Evolutionary conservation across 768 basidiomycete genomes (phyloP).

Genomic region (Mycena capillaripes): DNA sequence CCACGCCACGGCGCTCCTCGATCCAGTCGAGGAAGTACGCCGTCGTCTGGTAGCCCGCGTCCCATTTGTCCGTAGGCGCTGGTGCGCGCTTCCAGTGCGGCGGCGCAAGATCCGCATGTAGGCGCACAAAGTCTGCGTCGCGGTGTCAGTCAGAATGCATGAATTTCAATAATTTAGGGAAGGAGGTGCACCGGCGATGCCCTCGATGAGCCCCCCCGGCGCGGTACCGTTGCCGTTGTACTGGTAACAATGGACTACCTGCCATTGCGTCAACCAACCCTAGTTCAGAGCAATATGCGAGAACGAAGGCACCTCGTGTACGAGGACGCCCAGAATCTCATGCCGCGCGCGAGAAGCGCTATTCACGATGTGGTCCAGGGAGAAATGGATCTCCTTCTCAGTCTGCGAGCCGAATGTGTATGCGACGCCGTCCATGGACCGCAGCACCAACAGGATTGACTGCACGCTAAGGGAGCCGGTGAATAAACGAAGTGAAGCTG

Average conservation of each 20-base stretch:
- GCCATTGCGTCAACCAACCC: constrained; percentile 64
- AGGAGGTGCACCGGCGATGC: constrained; percentile 74
- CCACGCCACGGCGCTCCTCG: constrained; percentile 65
- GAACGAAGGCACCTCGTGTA: constrained; percentile 60
- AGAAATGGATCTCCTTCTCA: constrained; percentile 83
- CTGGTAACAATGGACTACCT: constrained; percentile 87
- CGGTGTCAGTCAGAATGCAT: no score
- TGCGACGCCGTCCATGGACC: constrained; percentile 79
- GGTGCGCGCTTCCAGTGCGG: constrained; percentile 76
- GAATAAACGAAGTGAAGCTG: no score
- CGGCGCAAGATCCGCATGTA: constrained; percentile 68
- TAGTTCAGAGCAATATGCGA: constrained; percentile 44
- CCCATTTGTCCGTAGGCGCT: constrained; percentile 66
- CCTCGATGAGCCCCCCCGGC: constrained; percentile 83
- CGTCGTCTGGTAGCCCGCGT: constrained; percentile 81
- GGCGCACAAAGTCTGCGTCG: constrained; percentile 75
- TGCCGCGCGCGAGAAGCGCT: constrained; percentile 57
- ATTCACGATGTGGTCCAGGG: constrained; percentile 72
- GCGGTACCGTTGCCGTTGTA: constrained; percentile 71
- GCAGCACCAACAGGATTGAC: constrained; percentile 69
- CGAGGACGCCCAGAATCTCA: constrained; percentile 80
- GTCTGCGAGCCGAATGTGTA: constrained; percentile 68
- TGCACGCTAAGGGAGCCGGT: no score
- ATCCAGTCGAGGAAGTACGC: constrained; percentile 84
- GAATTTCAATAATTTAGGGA: not conserved